Evolutionary conservation across 768 basidiomycete genomes (phyloP), one percentile per base, ranked within the genome.

Genomic region (Polyporus arcularius): DNA sequence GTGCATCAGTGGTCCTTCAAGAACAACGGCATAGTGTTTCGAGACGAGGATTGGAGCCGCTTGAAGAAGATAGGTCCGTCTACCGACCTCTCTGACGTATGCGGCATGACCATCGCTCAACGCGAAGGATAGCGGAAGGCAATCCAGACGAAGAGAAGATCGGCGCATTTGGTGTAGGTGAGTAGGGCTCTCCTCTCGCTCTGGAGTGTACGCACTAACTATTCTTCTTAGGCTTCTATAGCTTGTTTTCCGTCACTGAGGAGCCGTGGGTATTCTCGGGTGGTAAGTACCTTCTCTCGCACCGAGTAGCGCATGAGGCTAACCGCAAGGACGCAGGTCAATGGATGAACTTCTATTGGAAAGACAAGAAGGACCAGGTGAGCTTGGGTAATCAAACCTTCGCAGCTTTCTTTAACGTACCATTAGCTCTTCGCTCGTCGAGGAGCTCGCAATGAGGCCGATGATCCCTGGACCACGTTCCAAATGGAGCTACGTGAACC

Each of bases 301-400:
- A 41, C 5, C 0, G 15, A 18, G 26, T 47, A 9, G 26, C 15
- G 47, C n/a, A 9, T 6, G 2, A 53, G 18, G 35, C 12, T 41
- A 16, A 39, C 40, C 32, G 28, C 31, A 16, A 5, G 15, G 21
- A 11, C 35, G 31, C 70, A 83, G 94, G 86, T 35, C 84, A 90
- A 69, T 94, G 93, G 86, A 96, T 96, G 94, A 89, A 87, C 0
- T 98, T 97, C 72, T 92, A 96, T 71, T 98, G 94, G 94, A 95
- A 94, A 71, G 92, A 91, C 68, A 90, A 89, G 67, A 92, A 90
- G 68, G 93, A 95, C 69, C 93, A 95, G 78, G 88, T 88, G 64
- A 39, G 72, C 57, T 7, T 18, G 38, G 10, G 4, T 1, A 1
- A 40, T 28, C 21, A 41, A 8, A 30, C 31, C 7, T n/a, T 52